Percentiles rank a stretch among this genome's conserved stretches.
Evolutionary conservation across 2,329 filamentous ascomycete species (phyloP).

Genomic region (Colletotrichum sp.): DNA sequence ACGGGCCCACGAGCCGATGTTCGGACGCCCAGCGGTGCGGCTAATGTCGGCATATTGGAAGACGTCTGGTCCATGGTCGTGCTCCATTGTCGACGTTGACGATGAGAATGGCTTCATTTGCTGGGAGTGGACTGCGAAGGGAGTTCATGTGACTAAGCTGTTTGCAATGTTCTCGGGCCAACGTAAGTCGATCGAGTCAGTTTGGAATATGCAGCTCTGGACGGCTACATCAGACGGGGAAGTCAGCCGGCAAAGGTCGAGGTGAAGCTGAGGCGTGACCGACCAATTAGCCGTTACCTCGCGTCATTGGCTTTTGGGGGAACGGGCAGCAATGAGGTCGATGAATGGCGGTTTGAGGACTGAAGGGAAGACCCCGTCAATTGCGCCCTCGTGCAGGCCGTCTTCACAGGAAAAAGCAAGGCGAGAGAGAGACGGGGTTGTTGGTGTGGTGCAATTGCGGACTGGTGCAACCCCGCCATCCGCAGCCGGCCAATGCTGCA

Average conservation of each 20-base stretch:
- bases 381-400: not conserved
- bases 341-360: not conserved
- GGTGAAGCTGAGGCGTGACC: not conserved
- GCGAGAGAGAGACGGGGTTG: not conserved
- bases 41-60: not conserved
- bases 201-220: not conserved
- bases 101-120: not conserved
- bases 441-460: not conserved
- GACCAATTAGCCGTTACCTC: not conserved
- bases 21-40: not conserved
- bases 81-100: not conserved
- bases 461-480: constrained; percentile 3
- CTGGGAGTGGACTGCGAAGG: not conserved
- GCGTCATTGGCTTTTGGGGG: not conserved
- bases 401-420: not conserved
- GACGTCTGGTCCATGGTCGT: not conserved
- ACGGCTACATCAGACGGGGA: not conserved
- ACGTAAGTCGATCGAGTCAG: not conserved
- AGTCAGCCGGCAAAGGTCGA: not conserved
- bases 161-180: not conserved
- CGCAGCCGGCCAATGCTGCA: not conserved
- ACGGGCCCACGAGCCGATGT: not conserved
- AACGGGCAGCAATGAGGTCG: not conserved
- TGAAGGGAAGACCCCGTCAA: not conserved
- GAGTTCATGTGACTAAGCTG: not conserved